A percentile compares a stretch with the other conserved stretches of the same genome.
Evolutionary conservation across 352 stramenopile genomes (phyloP).

Genomic region (Phytophthora cryptogea): DNA sequence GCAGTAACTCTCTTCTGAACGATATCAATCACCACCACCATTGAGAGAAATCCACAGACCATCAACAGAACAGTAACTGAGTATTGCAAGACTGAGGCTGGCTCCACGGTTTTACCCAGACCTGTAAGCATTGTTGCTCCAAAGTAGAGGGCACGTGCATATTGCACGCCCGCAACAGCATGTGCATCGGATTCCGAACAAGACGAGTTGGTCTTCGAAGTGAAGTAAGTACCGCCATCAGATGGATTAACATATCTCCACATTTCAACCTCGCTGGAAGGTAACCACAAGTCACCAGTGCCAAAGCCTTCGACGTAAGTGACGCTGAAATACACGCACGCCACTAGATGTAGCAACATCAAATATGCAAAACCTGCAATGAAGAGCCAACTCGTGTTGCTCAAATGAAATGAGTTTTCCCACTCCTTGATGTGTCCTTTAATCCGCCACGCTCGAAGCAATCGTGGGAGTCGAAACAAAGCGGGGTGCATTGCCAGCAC

Average conservation of each 20-base stretch:
- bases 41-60: slow-evolving; percentile 48
- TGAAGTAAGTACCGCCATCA: slow-evolving; percentile 7
- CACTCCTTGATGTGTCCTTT: slow-evolving; percentile 42
- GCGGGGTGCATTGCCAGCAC: slow-evolving; percentile 16
- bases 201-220: slow-evolving; percentile 5
- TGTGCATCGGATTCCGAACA: slow-evolving; percentile 13
- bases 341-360: slow-evolving; percentile 36
- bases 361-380: slow-evolving; percentile 19
- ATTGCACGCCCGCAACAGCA: slow-evolving; percentile 32
- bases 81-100: slow-evolving; percentile 36
- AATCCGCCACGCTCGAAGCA: slow-evolving; percentile 42
- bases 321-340: slow-evolving; percentile 40
- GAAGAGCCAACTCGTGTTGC: slow-evolving; percentile 12
- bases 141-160: slow-evolving; percentile 48
- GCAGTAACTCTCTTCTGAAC: slow-evolving; percentile 57
- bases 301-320: slow-evolving; percentile 42
- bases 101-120: slow-evolving; percentile 48
- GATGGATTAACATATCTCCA: neutral
- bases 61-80: slow-evolving; percentile 44
- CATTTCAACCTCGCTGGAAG: slow-evolving; percentile 26
- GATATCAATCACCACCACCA: slow-evolving; percentile 44
- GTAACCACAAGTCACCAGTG: slow-evolving; percentile 27
- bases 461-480: slow-evolving; percentile 37
- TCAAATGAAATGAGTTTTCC: slow-evolving; percentile 26
- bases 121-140: slow-evolving; percentile 50